These are phyloP conservation scores for Cylindrodendrum hubeiense DNA, from an alignment of 2,329 filamentous ascomycete genomes.

Conservation along the genomic window DNA sequence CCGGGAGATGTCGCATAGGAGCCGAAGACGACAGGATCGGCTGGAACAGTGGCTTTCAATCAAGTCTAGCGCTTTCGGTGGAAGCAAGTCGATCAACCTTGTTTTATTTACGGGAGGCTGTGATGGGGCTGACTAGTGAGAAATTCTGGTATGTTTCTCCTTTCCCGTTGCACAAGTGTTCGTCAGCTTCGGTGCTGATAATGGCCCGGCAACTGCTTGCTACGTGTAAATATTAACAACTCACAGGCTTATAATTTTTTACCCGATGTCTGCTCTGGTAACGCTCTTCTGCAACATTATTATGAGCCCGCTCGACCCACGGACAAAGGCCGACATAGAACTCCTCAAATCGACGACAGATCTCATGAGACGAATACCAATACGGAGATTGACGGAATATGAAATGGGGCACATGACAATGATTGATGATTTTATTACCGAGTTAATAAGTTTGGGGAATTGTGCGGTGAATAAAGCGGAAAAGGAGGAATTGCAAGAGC, in stretches of 20 bases:
- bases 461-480: conserved; percentile 54
- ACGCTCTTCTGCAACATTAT: conserved; percentile 67
- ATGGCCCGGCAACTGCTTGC: too few species aligned
- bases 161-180: neutral
- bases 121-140: conserved; percentile 56
- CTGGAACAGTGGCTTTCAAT: conserved; percentile 59
- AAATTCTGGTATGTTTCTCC: conserved; percentile 58
- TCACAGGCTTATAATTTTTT: conserved; percentile 63
- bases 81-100: conserved; percentile 67
- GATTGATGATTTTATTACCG: conserved; percentile 56
- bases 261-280: conserved; percentile 65
- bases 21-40: conserved; percentile 38
- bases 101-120: conserved; percentile 57
- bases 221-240: too few species aligned
- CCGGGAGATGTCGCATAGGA: conserved; percentile 55
- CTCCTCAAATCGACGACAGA: conserved; percentile 56
- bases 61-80: conserved; percentile 63
- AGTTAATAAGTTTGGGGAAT: conserved; percentile 55
- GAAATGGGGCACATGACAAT: conserved; percentile 55
- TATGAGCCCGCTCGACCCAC: conserved; percentile 56
- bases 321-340: conserved; percentile 58
- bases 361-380: conserved; percentile 56
- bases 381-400: conserved; percentile 40
- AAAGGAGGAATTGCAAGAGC: neutral
- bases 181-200: too few species aligned